Evolutionary conservation across 2,329 filamentous ascomycete genomes (phyloP), one percentile per base, ranked within the genome.

Genomic region (Neonectria neomacrospora): DNA sequence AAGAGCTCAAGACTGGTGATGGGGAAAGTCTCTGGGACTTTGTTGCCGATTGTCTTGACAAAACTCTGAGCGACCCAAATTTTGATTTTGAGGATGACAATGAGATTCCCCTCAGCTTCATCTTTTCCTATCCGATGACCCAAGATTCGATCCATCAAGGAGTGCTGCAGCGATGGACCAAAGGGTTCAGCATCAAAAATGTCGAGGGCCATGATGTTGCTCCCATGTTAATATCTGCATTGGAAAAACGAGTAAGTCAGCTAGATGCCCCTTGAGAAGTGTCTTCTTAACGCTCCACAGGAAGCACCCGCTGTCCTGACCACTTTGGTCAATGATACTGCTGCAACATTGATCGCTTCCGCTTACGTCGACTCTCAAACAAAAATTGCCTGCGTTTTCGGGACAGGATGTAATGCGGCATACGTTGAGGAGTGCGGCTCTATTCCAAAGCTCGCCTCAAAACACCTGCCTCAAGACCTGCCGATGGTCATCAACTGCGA

Each of bases 401-500:
- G 96, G 73, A 99, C 96, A 12, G 96, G 96, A 63, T 97, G 96
- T 82, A 99, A 99, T 75, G 96, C 95, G 41, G 96, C 96, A 41
- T 99, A 99, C 83, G 97, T 99, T 91, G 96, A 99, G 80, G 82
- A 96, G 74, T 92, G 88, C 68, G 94, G 93, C 68, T 92, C 91
- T 11, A 93, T 99, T 68, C 94, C 94, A 68, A 99, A 99, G 85
- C 91, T 12, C 89, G 97, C 81, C 87, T 97, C 85, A 96, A 96
- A 37, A 37, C 34, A 37, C 74, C 87, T 98, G 41, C 91, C 94
- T 51, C 83, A 92, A 0, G 90, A 96, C 65, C 89, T 89, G 64
- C 93, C 91, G 48, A 96, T 97, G 85, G 94, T 93, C 55, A 97
- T 98, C 82, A 97, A 97, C 84, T 97, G 94, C 83, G 95, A 98